A percentile compares a stretch with the other conserved stretches of the same genome.
Evolutionary conservation across 768 basidiomycete species (phyloP).

Genomic region (Galerina sulciceps): DNA sequence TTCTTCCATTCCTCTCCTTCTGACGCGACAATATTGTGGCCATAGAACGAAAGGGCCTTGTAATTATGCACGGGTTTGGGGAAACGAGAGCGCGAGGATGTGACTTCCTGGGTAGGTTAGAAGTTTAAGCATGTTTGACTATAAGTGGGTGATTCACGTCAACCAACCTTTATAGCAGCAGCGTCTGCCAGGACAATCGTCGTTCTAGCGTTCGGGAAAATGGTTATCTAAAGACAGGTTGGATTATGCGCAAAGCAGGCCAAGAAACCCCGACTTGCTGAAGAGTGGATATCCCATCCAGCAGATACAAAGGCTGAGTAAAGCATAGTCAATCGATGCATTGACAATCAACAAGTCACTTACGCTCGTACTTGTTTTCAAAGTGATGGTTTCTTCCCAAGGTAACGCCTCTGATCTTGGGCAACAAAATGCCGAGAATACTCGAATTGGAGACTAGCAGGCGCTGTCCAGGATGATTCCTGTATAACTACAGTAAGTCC

Average conservation of each 20-base stretch:
- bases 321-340: neutral
- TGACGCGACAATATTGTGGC: constrained; percentile 65
- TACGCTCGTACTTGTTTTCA: neutral
- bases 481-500: neutral
- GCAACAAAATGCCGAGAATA: neutral
- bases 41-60: constrained; percentile 50
- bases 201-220: neutral
- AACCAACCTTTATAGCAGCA: constrained; percentile 3
- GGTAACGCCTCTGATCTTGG: constrained; percentile 1
- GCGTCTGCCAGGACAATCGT: neutral
- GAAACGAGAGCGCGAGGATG: neutral
- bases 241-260: no score
- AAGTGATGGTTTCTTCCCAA: neutral
- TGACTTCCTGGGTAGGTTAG: neutral
- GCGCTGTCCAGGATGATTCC: constrained; percentile 3
- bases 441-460: neutral
- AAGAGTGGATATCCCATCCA: constrained; percentile 2
- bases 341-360: neutral
- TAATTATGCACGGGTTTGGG: constrained; percentile 46
- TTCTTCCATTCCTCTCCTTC: constrained; percentile 71
- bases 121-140: no score
- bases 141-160: no score
- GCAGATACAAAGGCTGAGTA: neutral
- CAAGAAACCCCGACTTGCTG: neutral
- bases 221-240: neutral